Evolutionary conservation across 495 filamentous ascomycete genomes (phyloP).

Genomic region (Pyrenula massariospora): DNA sequence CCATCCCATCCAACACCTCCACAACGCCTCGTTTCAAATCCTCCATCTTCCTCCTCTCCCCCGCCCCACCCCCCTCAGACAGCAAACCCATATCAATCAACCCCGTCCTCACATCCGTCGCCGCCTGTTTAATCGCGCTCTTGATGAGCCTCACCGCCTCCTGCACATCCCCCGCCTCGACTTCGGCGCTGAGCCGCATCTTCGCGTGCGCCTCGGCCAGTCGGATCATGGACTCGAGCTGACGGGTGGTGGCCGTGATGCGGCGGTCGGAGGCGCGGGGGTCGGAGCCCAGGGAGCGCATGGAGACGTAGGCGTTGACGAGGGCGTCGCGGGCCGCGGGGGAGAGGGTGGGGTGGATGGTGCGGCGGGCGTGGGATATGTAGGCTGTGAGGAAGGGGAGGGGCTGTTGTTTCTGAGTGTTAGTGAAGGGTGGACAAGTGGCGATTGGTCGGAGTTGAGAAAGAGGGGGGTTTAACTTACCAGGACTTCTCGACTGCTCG

Average conservation of each 20-base stretch:
- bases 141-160: conserved; percentile 91
- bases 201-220: conserved; percentile 93
- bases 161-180: conserved; percentile 71
- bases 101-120: conserved; percentile 82
- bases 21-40: conserved; percentile 78
- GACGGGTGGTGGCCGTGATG: conserved; percentile 92
- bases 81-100: conserved; percentile 94
- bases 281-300: conserved; percentile 92
- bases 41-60: conserved; percentile 65
- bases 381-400: conserved; percentile 93
- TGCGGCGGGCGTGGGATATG: conserved; percentile 90
- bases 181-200: conserved; percentile 71
- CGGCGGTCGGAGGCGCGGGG: conserved; percentile 86
- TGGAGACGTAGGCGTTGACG: conserved; percentile 79
- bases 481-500: conserved; percentile 62
- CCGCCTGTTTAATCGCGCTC: conserved; percentile 89
- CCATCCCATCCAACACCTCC: conserved; percentile 65
- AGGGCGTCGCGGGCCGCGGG: conserved; percentile 69
- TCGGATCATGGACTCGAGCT: conserved; percentile 95
- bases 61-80: conserved; percentile 79
- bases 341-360: conserved; percentile 72
- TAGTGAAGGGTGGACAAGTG: not conserved
- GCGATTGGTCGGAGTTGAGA: not conserved
- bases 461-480: conserved; percentile 54
- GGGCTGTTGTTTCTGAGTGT: conserved; percentile 38